Evolutionary conservation across 768 basidiomycete species (phyloP), one percentile per base, ranked within the genome.

Genomic region (Tephrocybe sp.): DNA sequence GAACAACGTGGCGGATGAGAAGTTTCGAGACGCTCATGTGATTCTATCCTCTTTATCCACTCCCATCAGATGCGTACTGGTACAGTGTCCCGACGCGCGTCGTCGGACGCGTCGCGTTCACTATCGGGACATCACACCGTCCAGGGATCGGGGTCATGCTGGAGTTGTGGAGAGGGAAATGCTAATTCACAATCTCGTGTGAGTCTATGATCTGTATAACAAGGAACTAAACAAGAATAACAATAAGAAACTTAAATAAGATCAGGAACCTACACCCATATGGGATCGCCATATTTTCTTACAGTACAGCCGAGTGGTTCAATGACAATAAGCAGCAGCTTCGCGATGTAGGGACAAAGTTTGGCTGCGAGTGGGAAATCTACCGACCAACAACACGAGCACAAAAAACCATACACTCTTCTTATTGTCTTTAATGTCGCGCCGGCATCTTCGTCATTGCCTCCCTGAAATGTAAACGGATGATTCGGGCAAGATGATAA

Each of bases 261-360:
- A 59, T 64, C 66, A 72, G 71, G 72, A 64, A 74, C 69, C 36
- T 39, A 52, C 60, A 31, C 45, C 57, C 53, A 58, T 54, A 56
- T 60, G 56, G 58, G 38, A 32, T 51, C 42, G 44, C 27, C 53
- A 48, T 55, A 40, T 54, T 56, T 40, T 51, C 54, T n/a, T 36
- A 27, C 39, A 22, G 51, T 25, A 28, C 26, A 53, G 35, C 47
- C 44, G 51, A 49, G 50, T 44, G 46, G 42, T 41, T 42, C 44
- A 34, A 53, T 48, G 55, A 61, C 60, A 61, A 63, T 61, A 61
- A 58, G 58, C 46, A 49, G 39, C 8, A 43, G 44, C 44, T 57
- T 52, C 57, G 42, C 24, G 46, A 53, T 51, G 58, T 58, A 59
- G 63, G 57, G 52, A 54, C 60, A 60, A 57, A 61, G 53, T 54